Base-by-base conservation (phyloP, 371 early-diverging fungal species). In the Mucor plumbeus region DNA sequence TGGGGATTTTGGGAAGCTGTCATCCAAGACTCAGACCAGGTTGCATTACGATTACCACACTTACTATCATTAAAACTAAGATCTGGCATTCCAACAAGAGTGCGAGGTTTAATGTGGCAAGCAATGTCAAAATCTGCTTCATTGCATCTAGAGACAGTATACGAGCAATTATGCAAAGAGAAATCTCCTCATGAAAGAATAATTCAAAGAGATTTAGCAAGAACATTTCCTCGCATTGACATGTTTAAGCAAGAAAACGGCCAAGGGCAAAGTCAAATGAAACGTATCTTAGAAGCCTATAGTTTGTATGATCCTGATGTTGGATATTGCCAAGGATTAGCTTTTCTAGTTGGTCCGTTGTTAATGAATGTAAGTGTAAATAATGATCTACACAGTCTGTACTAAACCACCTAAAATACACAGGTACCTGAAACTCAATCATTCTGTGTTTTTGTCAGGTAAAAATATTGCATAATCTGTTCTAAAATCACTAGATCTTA, bases 311-410 rank as follows among this genome's bases (percentile, higher is more conserved):
- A 98, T 80, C 70, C 89, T 0, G 92, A 94, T 63, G 93, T 97
- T 15, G 99, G 99, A 4, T 95, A 98, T 74, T 97, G 98, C 78
- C 98, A 98, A 83, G 98, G 98, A 21, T 81, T 97, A n/a, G 91
- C 95, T 9, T 97, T 97, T 70, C 75, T 98, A 41, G 96, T 93
- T 0, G 98, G 95, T 3, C 93, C 96, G 13, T 65, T 98, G 65
- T 79, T 98, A 56, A 87, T 96, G 84, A 94, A 95, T 79, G 92
- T 92, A 86, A 35, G 44, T 15, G 44, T 26, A 50, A 21, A 50
- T 11, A 50, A 50, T 7, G 50, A 50, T 50, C 21, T 50, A 50
- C 50, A 7, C 14, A 14, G 11, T 14, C 6, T 26, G 9, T 26
- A 26, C 50, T 50, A 50, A 50, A 19, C 50, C 43, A 41, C 15